Base-by-base conservation (phyloP, 2,329 filamentous ascomycete species). In the Lachnellula subtilissima region DNA sequence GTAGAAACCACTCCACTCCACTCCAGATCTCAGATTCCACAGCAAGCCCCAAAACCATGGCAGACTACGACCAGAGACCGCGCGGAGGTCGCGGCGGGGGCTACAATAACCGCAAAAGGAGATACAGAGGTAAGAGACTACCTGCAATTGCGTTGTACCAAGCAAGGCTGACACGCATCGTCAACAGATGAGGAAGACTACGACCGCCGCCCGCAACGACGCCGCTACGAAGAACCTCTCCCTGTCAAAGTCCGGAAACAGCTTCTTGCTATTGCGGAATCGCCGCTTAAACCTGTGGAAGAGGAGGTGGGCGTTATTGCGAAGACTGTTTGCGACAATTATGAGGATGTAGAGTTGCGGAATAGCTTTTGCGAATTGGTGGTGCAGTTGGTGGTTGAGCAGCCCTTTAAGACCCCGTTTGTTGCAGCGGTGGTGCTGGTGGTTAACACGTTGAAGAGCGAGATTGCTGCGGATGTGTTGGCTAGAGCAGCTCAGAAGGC, bases 321-420 rank as follows among this genome's bases (percentile, higher is more conserved):
- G 35, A 88, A 86, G 66, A 82, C 87, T 49, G 83, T 96, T 15
- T 81, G 86, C 35, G 90, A 96, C 46, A 88, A 95, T 72, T 88
- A 88, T 69, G 91, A 95, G n/a, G 88, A 95, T 69, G 84, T 87
- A 64, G 87, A 91, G 64, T 76, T 96, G 53, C 85, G 85, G 62
- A 81, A 78, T 35, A 84, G 80, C 50, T 95, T 96, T 71, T 77
- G 89, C 62, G 83, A 87, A 55, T 80, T 96, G 32, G 78, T 85
- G 7, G 75, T 92, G 56, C 89, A 93, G 72, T 79, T 97, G 62
- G 80, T 88, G 45, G 71, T 90, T 37, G 94, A 99, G 75, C 94
- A 99, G 74, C 94, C 94, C 1, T 87, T 99, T 72, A 97, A 97
- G 78, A 95, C 91, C n/a, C 93, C 94, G 0, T 97, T 97, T 70